Percentiles rank a stretch among this genome's conserved stretches.
These are phyloP conservation scores for Diplodia sapinea DNA, from an alignment of 2,329 filamentous ascomycete genomes.

Conservation along the genomic window DNA sequence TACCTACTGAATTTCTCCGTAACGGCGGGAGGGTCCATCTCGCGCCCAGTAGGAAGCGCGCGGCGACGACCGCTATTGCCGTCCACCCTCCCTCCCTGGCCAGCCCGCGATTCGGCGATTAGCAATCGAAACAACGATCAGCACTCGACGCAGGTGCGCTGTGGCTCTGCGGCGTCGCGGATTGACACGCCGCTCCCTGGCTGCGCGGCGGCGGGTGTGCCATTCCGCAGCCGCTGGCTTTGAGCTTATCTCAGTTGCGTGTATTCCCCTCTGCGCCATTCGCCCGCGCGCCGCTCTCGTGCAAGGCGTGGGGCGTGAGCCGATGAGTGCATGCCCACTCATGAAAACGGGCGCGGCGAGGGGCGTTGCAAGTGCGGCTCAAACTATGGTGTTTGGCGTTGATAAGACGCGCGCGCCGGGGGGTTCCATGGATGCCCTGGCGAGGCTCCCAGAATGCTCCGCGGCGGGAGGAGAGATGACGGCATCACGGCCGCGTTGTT, in stretches of 20 bases:
- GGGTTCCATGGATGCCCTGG: conserved; percentile 11
- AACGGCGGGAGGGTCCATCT: conserved; percentile 4
- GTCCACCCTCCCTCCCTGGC: not conserved
- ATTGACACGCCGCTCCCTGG: conserved; percentile 15
- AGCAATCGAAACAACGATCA: conserved; percentile 28
- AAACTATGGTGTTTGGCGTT: conserved; percentile 9
- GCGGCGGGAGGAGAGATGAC: not conserved
- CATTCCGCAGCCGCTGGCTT: conserved; percentile 22
- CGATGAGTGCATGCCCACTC: conserved; percentile 2
- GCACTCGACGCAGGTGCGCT: conserved; percentile 14
- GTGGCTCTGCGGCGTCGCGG: conserved; percentile 22
- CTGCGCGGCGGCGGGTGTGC: conserved; percentile 19
- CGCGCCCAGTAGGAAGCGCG: conserved; percentile 7
- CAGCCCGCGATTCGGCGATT: conserved; percentile 10
- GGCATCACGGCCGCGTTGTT: too few relatives aligned
- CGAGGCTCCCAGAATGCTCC: conserved; percentile 15
- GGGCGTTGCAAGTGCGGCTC: conserved; percentile 1
- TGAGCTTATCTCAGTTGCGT: conserved; percentile 23
- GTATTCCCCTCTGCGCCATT: not conserved
- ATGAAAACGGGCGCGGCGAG: conserved; percentile 13
- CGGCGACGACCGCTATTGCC: conserved; percentile 9
- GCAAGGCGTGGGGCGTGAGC: conserved; percentile 19
- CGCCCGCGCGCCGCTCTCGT: not conserved
- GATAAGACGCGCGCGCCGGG: conserved; percentile 16
- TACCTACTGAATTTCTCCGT: not conserved